Evolutionary conservation across 2,329 filamentous ascomycete genomes (phyloP), one percentile per base, ranked within the genome.

Genomic region (Verticillium tricorpus): DNA sequence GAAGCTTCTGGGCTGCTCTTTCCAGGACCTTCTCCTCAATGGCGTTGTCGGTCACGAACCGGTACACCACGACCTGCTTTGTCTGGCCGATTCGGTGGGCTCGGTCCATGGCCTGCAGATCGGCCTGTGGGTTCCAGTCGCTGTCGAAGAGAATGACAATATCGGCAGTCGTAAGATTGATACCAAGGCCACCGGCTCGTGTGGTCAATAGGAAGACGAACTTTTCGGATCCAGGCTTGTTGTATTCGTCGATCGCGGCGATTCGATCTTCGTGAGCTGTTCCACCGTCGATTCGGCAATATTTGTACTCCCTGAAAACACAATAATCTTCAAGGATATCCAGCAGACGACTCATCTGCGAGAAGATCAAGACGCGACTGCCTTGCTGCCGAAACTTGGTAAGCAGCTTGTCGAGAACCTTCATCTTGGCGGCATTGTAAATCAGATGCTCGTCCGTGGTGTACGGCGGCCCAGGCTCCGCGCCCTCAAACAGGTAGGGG

Each of bases 251-350:
- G 69, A 99, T 99, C 52, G 94, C 95, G 28, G 92, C 89, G 71
- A 99, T 98, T 74, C 95, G 93, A 72, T 99, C 95, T 75, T 99
- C 95, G 69, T 99, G 95, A 1, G 95, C 94, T 15, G 95, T 99
- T 57, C 93, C 89, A 71, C 95, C 95, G 73, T 99, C 95, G 66
- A 99, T 99, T 71, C 95, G 91, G 76, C 93, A 98, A 78, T 99
- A 99, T 66, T 96, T 90, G 78, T 91, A 97, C 35, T 92, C 89
- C 62, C 93, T 86, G 82, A 99, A 97, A 55, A 98, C 93, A 67
- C 94, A 98, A 76, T 99, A 99, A 74, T 99, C 95, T 73, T 99
- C 95, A 17, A 99, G 84, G 60, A 99, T 99, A 72, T 99, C 95
- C 52, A 99, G 81, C 45, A 97, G 84, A 84, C 95, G 92, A 71